phyloP scores from a whole-genome alignment of 805 yeast species.

The Metschnikowia dekortorum region DNA sequence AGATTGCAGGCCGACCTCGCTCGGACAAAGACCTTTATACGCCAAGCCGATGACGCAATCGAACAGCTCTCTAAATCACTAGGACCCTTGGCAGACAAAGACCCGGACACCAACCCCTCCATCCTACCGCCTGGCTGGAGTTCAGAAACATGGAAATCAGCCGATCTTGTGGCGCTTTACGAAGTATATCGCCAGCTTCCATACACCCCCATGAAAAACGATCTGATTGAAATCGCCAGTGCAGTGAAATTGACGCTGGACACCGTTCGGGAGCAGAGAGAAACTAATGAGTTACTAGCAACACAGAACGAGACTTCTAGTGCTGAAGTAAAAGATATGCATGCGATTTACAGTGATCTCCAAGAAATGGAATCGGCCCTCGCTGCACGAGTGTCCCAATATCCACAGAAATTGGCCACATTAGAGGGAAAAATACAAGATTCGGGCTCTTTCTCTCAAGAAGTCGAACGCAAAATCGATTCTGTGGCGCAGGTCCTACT shows the following conservation, averaged over 20 bases:
- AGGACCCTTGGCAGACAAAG: slow-evolving; percentile 3
- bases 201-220: slow-evolving; percentile 16
- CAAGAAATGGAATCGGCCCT: slow-evolving; percentile 6
- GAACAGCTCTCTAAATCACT: slow-evolving; percentile 5
- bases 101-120: background rate
- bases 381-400: slow-evolving; percentile 1
- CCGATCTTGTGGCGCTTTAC: slow-evolving; percentile 12
- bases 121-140: slow-evolving; percentile 2
- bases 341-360: slow-evolving; percentile 9
- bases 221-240: slow-evolving; percentile 20
- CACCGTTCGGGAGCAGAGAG: slow-evolving; percentile 11
- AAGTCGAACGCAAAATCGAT: slow-evolving; percentile 2
- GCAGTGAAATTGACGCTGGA: slow-evolving; percentile 14
- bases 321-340: background rate
- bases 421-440: slow-evolving; percentile 5
- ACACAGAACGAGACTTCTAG: background rate
- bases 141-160: slow-evolving; percentile 5
- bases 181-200: slow-evolving; percentile 15
- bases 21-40: slow-evolving; percentile 11
- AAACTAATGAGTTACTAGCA: slow-evolving; percentile 4
- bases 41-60: slow-evolving; percentile 14
- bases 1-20: slow-evolving; percentile 13
- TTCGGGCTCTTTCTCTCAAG: slow-evolving; percentile 5
- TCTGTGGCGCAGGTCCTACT: slow-evolving; percentile 1
- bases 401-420: slow-evolving; percentile 11